Evolutionary conservation across 2,329 filamentous ascomycete species (phyloP).

Genomic region (Diplodia mutila): DNA sequence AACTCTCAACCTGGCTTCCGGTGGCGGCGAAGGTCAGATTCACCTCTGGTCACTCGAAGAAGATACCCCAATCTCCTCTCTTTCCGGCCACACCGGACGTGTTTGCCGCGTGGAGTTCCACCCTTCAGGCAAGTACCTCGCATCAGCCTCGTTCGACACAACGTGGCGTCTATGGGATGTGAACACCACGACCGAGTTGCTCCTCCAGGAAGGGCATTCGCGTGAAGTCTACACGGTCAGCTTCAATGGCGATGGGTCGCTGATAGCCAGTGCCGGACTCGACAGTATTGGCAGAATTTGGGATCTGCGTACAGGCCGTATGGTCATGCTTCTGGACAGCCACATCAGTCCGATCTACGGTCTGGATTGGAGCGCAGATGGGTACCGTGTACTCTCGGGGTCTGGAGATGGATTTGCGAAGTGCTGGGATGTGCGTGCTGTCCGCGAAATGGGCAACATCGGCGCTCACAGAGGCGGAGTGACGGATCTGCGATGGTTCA

Average conservation of each 20-base stretch:
- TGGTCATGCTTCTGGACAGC: constrained; percentile 92
- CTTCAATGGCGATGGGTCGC: constrained; percentile 89
- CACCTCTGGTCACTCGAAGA: constrained; percentile 88
- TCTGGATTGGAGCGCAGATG: constrained; percentile 89
- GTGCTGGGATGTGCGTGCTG: constrained; percentile 95
- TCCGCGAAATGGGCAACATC: constrained; percentile 79
- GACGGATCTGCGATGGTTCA: constrained; percentile 92
- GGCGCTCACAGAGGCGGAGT: constrained; percentile 91
- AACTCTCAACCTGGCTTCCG: constrained; percentile 83
- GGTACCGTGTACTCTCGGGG: constrained; percentile 88
- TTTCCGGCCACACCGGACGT: constrained; percentile 81
- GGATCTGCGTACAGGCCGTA: constrained; percentile 90
- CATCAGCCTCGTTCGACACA: constrained; percentile 92
- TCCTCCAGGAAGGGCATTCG: constrained; percentile 92
- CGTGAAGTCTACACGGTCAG: constrained; percentile 87
- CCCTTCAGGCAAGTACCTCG: constrained; percentile 84
- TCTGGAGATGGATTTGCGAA: constrained; percentile 96
- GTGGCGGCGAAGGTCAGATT: constrained; percentile 84
- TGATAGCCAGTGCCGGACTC: constrained; percentile 87
- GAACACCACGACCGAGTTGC: constrained; percentile 77
- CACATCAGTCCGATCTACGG: constrained; percentile 94
- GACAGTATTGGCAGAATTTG: constrained; percentile 95
- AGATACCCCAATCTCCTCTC: constrained; percentile 80
- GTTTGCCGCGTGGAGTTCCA: constrained; percentile 95
- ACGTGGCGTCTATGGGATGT: constrained; percentile 98